A percentile compares a stretch with the other conserved stretches of the same genome.
Evolutionary conservation across 2,329 filamentous ascomycete genomes (phyloP).

Genomic region (Ophiosphaerella herpotricha): DNA sequence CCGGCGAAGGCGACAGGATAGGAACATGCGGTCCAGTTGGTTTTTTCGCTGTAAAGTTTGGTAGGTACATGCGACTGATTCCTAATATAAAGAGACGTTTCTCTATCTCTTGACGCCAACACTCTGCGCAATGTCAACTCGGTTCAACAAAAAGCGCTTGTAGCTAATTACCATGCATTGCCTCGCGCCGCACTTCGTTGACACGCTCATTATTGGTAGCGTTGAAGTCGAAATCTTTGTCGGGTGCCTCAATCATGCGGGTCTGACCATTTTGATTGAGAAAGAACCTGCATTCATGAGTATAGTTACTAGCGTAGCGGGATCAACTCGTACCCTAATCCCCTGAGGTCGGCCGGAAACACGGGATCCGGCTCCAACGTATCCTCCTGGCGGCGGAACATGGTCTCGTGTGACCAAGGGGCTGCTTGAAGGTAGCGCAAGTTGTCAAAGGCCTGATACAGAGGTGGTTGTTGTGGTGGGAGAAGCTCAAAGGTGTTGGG

Average conservation of each 20-base stretch:
- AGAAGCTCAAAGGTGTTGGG: neutral
- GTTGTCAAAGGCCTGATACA: no score
- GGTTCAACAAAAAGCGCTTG: neutral
- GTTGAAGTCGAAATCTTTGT: constrained; percentile 75
- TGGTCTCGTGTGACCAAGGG: constrained; percentile 40
- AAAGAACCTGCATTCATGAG: constrained; percentile 66
- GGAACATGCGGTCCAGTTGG: constrained; percentile 63
- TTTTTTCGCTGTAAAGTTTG: constrained; percentile 54
- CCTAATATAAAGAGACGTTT: constrained; percentile 66
- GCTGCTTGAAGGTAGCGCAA: no score
- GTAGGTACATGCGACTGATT: constrained; percentile 65
- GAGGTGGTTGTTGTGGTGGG: neutral
- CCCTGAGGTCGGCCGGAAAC: constrained; percentile 68
- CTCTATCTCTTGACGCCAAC: constrained; percentile 64
- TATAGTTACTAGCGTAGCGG: neutral
- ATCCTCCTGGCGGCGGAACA: constrained; percentile 76
- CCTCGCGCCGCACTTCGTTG: constrained; percentile 71
- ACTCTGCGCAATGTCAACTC: constrained; percentile 54
- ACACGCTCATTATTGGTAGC: constrained; percentile 73
- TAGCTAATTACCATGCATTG: constrained; percentile 67
- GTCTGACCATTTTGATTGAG: constrained; percentile 77
- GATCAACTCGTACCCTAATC: constrained; percentile 66
- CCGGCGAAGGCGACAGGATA: constrained; percentile 64
- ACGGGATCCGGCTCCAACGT: constrained; percentile 69
- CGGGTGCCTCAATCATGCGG: constrained; percentile 68